These are phyloP conservation scores for Arabis alpina DNA, from an alignment of 345 rosid genomes.

Conservation along the genomic window DNA sequence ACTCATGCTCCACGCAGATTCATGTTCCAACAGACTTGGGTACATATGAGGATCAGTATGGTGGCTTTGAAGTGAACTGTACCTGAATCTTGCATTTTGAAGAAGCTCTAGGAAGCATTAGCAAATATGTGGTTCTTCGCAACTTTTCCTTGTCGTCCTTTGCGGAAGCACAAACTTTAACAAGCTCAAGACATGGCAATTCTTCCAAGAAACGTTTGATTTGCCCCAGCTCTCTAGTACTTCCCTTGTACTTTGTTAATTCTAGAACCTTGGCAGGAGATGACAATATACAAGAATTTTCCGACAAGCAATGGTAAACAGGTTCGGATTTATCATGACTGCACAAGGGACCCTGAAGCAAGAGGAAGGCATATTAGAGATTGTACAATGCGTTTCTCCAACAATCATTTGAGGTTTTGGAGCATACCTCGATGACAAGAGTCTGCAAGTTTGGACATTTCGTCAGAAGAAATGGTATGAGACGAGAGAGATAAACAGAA, in stretches of 20 bases:
- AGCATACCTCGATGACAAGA: too few relatives aligned
- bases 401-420: too few relatives aligned
- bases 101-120: slow-evolving; percentile 20
- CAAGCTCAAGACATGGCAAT: slow-evolving; percentile 13
- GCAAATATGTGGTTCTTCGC: neutral
- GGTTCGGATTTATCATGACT: neutral
- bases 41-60: too few relatives aligned
- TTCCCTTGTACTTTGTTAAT: slow-evolving; percentile 2
- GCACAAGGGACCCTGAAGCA: too few relatives aligned
- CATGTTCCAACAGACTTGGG: too few relatives aligned
- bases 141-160: neutral
- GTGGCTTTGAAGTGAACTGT: too few relatives aligned
- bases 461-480: too few relatives aligned
- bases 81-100: slow-evolving; percentile 10
- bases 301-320: neutral
- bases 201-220: slow-evolving; percentile 9
- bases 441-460: too few relatives aligned
- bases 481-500: too few relatives aligned
- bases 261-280: neutral
- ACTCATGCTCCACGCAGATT: too few relatives aligned
- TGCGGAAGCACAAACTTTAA: neutral
- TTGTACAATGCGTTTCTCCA: too few relatives aligned
- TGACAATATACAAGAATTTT: neutral
- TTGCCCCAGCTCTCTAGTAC: slow-evolving; percentile 1
- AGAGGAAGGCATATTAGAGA: too few relatives aligned